Evolutionary conservation across 306 rosid species (phyloP).

Genomic region (Cyclanthera cordifolia): DNA sequence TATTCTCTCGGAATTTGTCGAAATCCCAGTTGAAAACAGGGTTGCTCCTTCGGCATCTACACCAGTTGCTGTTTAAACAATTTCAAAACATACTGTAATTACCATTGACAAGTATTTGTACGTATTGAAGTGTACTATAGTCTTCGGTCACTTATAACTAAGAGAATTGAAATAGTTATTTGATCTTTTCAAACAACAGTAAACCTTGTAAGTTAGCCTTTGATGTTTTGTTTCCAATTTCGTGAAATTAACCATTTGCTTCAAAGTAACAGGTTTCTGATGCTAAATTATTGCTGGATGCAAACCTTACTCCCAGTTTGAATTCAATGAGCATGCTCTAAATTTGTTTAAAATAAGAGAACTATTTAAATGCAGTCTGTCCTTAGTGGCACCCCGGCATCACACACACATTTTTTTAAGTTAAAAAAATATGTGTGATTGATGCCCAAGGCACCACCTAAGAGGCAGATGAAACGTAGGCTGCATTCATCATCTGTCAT

Average conservation of each 20-base stretch:
- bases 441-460: too few species aligned
- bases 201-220: not conserved
- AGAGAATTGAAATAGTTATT: not conserved
- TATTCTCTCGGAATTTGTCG: constrained; percentile 69
- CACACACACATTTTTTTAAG: too few species aligned
- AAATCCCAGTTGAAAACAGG: constrained; percentile 75
- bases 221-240: not conserved
- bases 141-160: constrained; percentile 3
- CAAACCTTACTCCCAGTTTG: too few species aligned
- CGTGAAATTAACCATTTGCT: not conserved
- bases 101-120: constrained; percentile 8
- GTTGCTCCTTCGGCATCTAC: constrained; percentile 43
- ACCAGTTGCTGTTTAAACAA: constrained; percentile 58
- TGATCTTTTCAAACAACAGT: not conserved
- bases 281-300: not conserved
- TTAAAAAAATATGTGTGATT: too few species aligned
- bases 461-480: too few species aligned
- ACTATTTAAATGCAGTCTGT: too few species aligned
- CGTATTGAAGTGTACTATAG: constrained; percentile 7
- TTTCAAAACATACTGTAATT: constrained; percentile 11
- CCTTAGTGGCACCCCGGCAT: too few species aligned
- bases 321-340: too few species aligned
- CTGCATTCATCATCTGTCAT: too few species aligned
- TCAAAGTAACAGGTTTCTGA: not conserved
- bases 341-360: too few species aligned